Evolutionary conservation across 768 basidiomycete species (phyloP).

Genomic region (Trametes meyenii): DNA sequence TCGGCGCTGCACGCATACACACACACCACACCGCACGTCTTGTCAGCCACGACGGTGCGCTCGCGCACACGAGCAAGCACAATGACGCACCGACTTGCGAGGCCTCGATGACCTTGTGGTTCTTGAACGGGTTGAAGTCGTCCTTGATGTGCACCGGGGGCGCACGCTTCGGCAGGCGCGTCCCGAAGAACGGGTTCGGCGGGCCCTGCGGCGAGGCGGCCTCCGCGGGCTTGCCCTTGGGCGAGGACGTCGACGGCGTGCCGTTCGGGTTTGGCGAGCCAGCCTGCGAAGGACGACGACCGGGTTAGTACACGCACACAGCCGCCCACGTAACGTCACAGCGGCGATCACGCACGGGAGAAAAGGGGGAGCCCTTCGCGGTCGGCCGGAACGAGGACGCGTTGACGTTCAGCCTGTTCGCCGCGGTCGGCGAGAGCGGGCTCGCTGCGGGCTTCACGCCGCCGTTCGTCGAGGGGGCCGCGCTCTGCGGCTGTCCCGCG

Average conservation of each 20-base stretch:
- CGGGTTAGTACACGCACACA: slow-evolving; percentile 34
- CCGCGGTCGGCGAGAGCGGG: slow-evolving; percentile 57
- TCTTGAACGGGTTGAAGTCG: slow-evolving; percentile 97
- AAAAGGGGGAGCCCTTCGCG: slow-evolving; percentile 62
- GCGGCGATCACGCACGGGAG: slow-evolving; percentile 48
- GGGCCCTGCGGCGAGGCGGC: slow-evolving; percentile 38
- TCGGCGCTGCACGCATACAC: slow-evolving; percentile 50
- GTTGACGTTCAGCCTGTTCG: slow-evolving; percentile 78
- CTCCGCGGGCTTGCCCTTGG: slow-evolving; percentile 63
- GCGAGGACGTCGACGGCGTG: slow-evolving; percentile 54
- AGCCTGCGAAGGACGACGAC: slow-evolving; percentile 30
- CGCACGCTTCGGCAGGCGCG: slow-evolving; percentile 74
- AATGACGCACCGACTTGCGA: slow-evolving; percentile 66
- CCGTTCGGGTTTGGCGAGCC: slow-evolving; percentile 34
- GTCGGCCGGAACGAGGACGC: slow-evolving; percentile 92
- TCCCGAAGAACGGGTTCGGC: slow-evolving; percentile 91
- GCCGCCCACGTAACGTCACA: not conserved
- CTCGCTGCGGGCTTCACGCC: slow-evolving; percentile 33
- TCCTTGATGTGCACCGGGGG: slow-evolving; percentile 83
- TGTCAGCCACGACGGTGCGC: slow-evolving; percentile 2
- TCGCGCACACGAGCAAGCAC: not conserved
- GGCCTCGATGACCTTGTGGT: slow-evolving; percentile 78
- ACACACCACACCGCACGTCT: too few species aligned
- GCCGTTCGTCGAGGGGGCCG: slow-evolving; percentile 31
- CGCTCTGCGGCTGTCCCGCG: slow-evolving; percentile 34